These are phyloP conservation scores for Claviceps maximensis DNA, from an alignment of 2,329 filamentous ascomycete genomes.

Conservation along the genomic window DNA sequence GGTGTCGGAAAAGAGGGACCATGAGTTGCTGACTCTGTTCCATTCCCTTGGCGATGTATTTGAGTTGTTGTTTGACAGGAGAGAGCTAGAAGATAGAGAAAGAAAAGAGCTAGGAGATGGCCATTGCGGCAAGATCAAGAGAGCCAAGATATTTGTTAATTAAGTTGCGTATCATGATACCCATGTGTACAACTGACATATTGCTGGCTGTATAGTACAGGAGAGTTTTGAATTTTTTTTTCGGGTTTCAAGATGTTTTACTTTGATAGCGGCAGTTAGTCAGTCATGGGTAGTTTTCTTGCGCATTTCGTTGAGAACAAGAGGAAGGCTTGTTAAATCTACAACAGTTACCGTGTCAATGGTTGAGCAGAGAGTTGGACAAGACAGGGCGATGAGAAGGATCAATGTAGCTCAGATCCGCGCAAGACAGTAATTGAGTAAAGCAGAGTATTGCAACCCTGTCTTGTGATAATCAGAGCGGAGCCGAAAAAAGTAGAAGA, in stretches of 20 bases:
- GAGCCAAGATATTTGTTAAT: neutral
- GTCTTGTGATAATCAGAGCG: too few relatives aligned
- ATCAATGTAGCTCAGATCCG: neutral
- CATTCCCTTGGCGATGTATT: neutral
- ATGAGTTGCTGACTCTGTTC: slow-evolving; percentile 8
- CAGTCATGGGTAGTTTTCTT: neutral
- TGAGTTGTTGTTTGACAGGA: neutral
- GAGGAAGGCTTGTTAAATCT: neutral
- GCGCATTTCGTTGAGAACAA: neutral
- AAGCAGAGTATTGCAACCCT: too few relatives aligned
- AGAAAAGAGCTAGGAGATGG: neutral
- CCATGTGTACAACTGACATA: slow-evolving; percentile 10
- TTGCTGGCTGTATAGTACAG: slow-evolving; percentile 9
- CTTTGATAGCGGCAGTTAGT: neutral
- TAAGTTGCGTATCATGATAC: slow-evolving; percentile 19
- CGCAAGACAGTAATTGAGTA: neutral
- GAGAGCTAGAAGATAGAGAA: neutral
- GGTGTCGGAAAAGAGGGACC: slow-evolving; percentile 23
- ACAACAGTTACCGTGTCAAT: neutral
- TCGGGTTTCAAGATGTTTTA: neutral
- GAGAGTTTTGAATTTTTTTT: neutral
- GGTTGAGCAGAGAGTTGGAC: neutral
- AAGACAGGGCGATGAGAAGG: neutral
- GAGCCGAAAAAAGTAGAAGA: too few relatives aligned
- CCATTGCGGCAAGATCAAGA: neutral